Evolutionary conservation across 768 basidiomycete species (phyloP), one percentile per base, ranked within the genome.

Genomic region (Thelephora aurantiotincta): DNA sequence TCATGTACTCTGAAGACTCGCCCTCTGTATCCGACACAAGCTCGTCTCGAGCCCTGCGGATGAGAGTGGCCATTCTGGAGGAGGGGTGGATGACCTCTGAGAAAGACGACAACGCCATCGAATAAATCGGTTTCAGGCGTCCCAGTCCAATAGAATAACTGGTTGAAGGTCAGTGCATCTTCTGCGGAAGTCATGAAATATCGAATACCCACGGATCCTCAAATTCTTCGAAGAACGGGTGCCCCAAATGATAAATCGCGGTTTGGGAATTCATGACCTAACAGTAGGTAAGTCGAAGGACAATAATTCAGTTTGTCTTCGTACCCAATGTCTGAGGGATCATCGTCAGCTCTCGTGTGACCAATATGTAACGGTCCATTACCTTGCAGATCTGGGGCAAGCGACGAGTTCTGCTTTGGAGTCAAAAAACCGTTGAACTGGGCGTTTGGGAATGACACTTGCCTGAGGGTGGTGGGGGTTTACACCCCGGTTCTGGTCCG

Each of bases 301-400:
- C n/a, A 13, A 35, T 33, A 30, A 34, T 33, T 13, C 2, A 33
- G 26, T 22, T 33, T 45, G 16, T 34, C 14, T 47, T 34, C 63
- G 34, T 64, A 80, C 78, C 80, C 79, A 83, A 57, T 83, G 80
- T 57, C 79, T 81, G 49, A 9, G 16, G 44, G 19, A 47, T 42
- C 20, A 48, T 34, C 14, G 33, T 23, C 46, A 51, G 26, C 52
- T 50, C 45, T 54, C 49, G 43, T 45, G 35, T 48, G 46, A 20
- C 45, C 48, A 45, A 36, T 33, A 33, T 18, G 23, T 19, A 6
- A 44, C 45, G 45, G 23, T 34, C 36, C 35, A 69, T 58, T 58
- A 81, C 80, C 78, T 76, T 33, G 78, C 77, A 19, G 69, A 67
- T 45, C 82, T 67, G 16, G 82, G 82, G 56, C 82, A 85, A n/a